Evolutionary conservation across 768 basidiomycete genomes (phyloP), one percentile per base, ranked within the genome.

Genomic region (Leccinum imitatum): DNA sequence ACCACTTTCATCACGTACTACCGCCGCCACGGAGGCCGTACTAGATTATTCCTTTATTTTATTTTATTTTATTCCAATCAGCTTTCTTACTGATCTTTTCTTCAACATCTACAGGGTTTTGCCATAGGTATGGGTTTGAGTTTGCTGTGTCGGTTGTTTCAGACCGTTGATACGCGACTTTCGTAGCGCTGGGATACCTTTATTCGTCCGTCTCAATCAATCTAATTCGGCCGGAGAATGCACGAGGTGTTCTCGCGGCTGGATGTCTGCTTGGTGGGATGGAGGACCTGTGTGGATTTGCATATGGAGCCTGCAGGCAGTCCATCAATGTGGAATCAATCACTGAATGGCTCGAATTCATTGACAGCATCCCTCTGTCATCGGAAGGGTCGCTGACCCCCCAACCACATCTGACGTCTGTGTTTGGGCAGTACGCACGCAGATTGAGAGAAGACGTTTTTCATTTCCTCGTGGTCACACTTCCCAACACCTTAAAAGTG

Each of bases 201-300:
- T 91, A 91, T 74, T 93, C 90, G 53, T 82, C 85, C 59, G 78
- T 86, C 60, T 89, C 89, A 53, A 74, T 91, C 64, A 82, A 78
- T 69, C 75, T 86, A 61, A 81, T 95, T 65, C 83, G 82, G 67
- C 82, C 89, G 54, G 82, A 86, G 69, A 95, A 95, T 75, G 89
- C 92, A 58, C 86, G 92, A 69, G 87, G 86, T 19, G 89, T 93
- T 41, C 85, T 96, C 53, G 91, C 93, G 50, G 89, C 92, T 50
- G 90, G 89, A 14, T 91, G 87, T 74, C 79, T 93, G 35, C 83
- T 95, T 50, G 91, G 91, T 55, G 92, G 91, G 48, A 90, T 95
- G 89, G 86, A 93, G 50, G 91, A 95, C 37, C 78, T 95, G 37
- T 89, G 87, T 74, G 81, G 81, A 63, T 87, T 87, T 68, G 84